Conservation (phyloP, 2,329 filamentous ascomycete genomes). For the Cordyceps tenuipes region DNA sequence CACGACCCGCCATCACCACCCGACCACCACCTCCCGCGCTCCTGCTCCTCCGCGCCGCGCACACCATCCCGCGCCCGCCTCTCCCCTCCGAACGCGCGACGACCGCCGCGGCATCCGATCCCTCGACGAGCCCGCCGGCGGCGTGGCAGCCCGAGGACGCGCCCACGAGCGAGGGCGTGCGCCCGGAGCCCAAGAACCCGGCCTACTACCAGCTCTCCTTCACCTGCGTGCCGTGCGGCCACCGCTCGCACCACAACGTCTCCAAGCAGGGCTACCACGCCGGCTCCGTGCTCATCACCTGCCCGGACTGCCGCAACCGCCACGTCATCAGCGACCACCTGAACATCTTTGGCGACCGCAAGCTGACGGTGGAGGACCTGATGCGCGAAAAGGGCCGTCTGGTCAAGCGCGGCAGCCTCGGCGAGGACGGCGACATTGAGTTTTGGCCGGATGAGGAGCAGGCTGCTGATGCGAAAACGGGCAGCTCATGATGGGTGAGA, state of each 20-base stretch:
- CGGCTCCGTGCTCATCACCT: slow-evolving; percentile 82
- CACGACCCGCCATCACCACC: slow-evolving; percentile 8
- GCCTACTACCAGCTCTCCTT: slow-evolving; percentile 84
- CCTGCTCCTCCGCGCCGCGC: slow-evolving; percentile 21
- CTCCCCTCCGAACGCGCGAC: slow-evolving; percentile 3
- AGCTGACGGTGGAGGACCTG: slow-evolving; percentile 67
- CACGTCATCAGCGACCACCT: slow-evolving; percentile 92
- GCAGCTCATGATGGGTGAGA: slow-evolving; percentile 7
- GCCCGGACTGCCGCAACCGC: slow-evolving; percentile 74
- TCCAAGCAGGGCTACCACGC: slow-evolving; percentile 93
- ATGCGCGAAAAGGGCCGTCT: slow-evolving; percentile 66
- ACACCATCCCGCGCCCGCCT: slow-evolving; percentile 30
- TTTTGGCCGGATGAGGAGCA: slow-evolving; percentile 70
- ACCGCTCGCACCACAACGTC: slow-evolving; percentile 74
- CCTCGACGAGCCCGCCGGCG: background rate
- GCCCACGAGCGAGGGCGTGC: slow-evolving; percentile 22
- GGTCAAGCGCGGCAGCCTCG: slow-evolving; percentile 62
- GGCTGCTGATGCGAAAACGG: slow-evolving; percentile 17
- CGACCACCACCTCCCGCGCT: slow-evolving; percentile 13
- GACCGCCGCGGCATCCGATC: background rate
- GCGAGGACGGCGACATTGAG: slow-evolving; percentile 78
- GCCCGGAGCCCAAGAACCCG: slow-evolving; percentile 29
- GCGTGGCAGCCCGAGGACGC: slow-evolving; percentile 13
- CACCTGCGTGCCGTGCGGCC: slow-evolving; percentile 79
- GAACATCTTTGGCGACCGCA: slow-evolving; percentile 62